These are phyloP conservation scores for Microcos paniculata DNA, from an alignment of 345 rosid genomes.

Conservation along the genomic window DNA sequence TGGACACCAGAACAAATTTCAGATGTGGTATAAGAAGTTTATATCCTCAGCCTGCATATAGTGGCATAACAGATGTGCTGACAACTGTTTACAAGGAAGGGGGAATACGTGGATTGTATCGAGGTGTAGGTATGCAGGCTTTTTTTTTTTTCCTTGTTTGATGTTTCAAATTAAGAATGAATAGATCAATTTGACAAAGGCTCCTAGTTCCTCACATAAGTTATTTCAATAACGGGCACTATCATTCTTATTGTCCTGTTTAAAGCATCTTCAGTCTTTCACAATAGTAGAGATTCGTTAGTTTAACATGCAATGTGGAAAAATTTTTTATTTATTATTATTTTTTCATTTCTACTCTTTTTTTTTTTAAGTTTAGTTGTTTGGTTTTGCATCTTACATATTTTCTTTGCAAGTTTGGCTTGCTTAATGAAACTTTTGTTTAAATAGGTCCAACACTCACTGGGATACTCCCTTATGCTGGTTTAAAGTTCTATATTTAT, in stretches of 20 bases:
- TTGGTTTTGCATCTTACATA: neutral
- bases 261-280: neutral
- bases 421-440: slow-evolving; percentile 18
- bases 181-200: neutral
- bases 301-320: neutral
- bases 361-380: slow-evolving; percentile 1
- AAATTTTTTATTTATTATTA: too few species aligned
- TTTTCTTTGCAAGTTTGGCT: slow-evolving; percentile 16
- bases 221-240: neutral
- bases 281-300: neutral
- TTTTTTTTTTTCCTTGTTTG: slow-evolving; percentile 5
- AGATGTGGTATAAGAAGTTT: slow-evolving; percentile 36
- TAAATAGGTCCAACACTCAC: slow-evolving; percentile 84
- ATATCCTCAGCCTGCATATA: slow-evolving; percentile 56
- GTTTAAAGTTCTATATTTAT: slow-evolving; percentile 87
- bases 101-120: slow-evolving; percentile 73
- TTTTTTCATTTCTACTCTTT: too few species aligned
- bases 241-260: neutral
- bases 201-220: neutral
- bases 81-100: slow-evolving; percentile 76
- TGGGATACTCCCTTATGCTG: slow-evolving; percentile 95
- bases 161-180: neutral
- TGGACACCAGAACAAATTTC: slow-evolving; percentile 40
- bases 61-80: slow-evolving; percentile 75
- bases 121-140: slow-evolving; percentile 77